Evolutionary conservation across 208 protist genomes (phyloP), one percentile per base, ranked within the genome.

Genomic region (Sergeia podlipaevii): DNA sequence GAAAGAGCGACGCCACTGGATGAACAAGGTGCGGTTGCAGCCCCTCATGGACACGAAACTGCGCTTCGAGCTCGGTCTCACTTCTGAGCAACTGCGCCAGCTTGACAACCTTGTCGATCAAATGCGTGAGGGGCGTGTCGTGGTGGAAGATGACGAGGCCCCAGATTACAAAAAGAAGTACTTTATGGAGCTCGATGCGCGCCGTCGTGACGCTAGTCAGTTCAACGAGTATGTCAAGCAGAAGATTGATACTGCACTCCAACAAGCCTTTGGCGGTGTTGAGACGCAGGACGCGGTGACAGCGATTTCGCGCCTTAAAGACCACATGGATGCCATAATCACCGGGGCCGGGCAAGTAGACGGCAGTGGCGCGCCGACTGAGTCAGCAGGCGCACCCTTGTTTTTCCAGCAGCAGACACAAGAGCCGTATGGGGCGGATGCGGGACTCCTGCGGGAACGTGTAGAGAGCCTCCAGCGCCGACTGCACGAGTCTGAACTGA

Each of bases 1-100:
- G 65, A 74, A 74, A 28, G 90, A 96, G 46, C 70, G 90, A 1
- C 80, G 75, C 2, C 74, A 91, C 45, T 94, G 86, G 86, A 91
- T 94, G 90, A 79, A 91, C 55, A 91, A 91, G 44, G 90, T 96
- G 23, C 84, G 90, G 15, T 62, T 96, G 39, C 84, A 94, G 61
- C 82, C 90, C 1, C 73, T 96, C 1, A 76, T 92, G 67, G 77
- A 91, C 64, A 90, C 86, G 0, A 91, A 94, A 62, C 72, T 93
- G 48, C 77, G 83, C 33, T 76, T 90, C 34, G 78, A 91, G 64
- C 70, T 96, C 4, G 86, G 84, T 1, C 77, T 96, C 15, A 80
- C 78, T 1, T 70, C 77, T 1, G 81, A 93, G 36, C 89, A 96
- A 51, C 71, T 94, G 33, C 72, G 75, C 27, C 82, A 88, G 42